These are phyloP conservation scores for Pyrenopolyporus hunteri DNA, from an alignment of 495 filamentous ascomycete species.

Conservation along the genomic window DNA sequence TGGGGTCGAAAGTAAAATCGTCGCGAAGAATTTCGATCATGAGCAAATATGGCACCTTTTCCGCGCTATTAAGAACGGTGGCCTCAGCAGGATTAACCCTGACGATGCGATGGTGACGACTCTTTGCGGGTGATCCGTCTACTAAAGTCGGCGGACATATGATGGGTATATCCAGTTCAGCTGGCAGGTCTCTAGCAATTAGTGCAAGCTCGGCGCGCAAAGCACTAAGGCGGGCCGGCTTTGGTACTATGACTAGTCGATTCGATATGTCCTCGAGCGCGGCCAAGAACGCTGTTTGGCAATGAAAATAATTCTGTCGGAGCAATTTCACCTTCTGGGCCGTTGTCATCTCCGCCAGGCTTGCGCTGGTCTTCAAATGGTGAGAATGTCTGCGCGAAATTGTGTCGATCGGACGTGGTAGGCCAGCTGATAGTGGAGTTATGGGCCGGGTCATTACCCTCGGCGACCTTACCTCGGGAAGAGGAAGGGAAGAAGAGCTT, in stretches of 20 bases:
- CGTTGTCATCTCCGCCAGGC: slow-evolving; percentile 59
- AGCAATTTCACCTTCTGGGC: slow-evolving; percentile 66
- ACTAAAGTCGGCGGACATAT: slow-evolving; percentile 72
- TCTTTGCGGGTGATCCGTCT: slow-evolving; percentile 66
- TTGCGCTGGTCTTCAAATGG: slow-evolving; percentile 52
- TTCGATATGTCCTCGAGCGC: slow-evolving; percentile 80
- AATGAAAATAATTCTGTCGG: slow-evolving; percentile 75
- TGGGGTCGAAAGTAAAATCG: slow-evolving; percentile 76
- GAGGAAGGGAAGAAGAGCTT: slow-evolving; percentile 67
- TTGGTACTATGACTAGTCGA: slow-evolving; percentile 73
- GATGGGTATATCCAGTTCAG: slow-evolving; percentile 77
- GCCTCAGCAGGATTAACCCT: slow-evolving; percentile 78
- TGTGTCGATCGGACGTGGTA: slow-evolving; percentile 57
- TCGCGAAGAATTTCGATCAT: slow-evolving; percentile 78
- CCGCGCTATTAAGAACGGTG: slow-evolving; percentile 78
- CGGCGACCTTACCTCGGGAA: slow-evolving; percentile 64
- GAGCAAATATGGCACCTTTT: slow-evolving; percentile 76
- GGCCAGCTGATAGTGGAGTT: slow-evolving; percentile 58
- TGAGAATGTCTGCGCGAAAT: slow-evolving; percentile 56
- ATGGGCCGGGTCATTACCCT: slow-evolving; percentile 50
- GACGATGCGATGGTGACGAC: slow-evolving; percentile 75
- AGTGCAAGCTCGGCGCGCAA: slow-evolving; percentile 76
- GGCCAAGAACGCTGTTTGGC: slow-evolving; percentile 72
- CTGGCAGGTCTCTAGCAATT: slow-evolving; percentile 72
- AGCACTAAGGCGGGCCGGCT: slow-evolving; percentile 75